Conservation (phyloP, 306 rosid genomes). For the Dryas alaskensis region DNA sequence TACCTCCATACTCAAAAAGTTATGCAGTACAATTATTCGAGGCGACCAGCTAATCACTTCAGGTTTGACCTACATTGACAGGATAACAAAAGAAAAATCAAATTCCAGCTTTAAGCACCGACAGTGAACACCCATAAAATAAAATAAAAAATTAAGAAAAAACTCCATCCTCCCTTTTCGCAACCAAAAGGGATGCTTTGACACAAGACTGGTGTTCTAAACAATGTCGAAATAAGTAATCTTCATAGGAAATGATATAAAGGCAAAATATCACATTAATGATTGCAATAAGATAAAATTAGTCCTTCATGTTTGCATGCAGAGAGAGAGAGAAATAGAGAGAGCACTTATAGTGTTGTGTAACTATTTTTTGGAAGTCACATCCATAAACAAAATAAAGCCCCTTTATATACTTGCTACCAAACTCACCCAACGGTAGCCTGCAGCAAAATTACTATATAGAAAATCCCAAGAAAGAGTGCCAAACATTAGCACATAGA, state of each 20-base stretch:
- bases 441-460: too few relatives aligned
- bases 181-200: background rate
- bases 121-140: background rate
- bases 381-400: too few relatives aligned
- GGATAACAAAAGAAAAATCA: constrained; percentile 14
- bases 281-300: background rate
- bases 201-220: background rate
- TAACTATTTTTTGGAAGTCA: too few relatives aligned
- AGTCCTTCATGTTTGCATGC: background rate
- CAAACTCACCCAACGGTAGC: too few relatives aligned
- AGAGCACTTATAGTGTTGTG: background rate
- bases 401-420: too few relatives aligned
- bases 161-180: background rate
- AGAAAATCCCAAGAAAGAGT: too few relatives aligned
- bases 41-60: constrained; percentile 95
- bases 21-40: constrained; percentile 79
- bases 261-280: background rate
- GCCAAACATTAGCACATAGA: too few relatives aligned
- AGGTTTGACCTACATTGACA: constrained; percentile 67
- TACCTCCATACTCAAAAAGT: constrained; percentile 86
- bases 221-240: background rate
- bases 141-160: too few relatives aligned
- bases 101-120: constrained; percentile 13
- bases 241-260: background rate
- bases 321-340: background rate